Base-by-base conservation (phyloP, 257 asterid species). In the Nicotiana knightiana region DNA sequence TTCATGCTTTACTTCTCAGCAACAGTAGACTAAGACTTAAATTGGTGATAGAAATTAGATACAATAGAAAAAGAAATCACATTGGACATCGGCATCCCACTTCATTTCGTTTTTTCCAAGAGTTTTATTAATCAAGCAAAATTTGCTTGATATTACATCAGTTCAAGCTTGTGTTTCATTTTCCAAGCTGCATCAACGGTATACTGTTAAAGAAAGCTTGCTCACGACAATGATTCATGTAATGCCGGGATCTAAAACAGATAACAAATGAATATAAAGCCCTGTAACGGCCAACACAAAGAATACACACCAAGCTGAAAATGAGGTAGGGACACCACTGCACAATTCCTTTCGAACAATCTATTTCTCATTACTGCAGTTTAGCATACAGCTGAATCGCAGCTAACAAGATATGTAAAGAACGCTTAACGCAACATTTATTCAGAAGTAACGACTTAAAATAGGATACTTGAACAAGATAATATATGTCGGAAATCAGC, bases 291-390 rank as follows among this genome's bases (percentile, higher is more conserved):
- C 43, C 24, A 15, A 75, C 26, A 75, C 46, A 51, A 15, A 24
- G 15, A 24, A 32, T 24, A 32, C 39, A 71, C 18, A 9, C 39
- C 61, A 3, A 12, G 11, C n/a, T 46, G 51, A 18, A 26, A 46
- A 48, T 71, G 3, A 24, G 35, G 58, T 30, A 71, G 9, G 4
- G 79, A 71, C 2, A 24, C 61, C 6, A 73, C 39, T 24, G 79
- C 17, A 51, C 4, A 26, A 51, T 13, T 26, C 5, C 9, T 16
- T 39, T 39, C 13, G 15, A 65, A 62, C 37, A 24, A 21, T 63
- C 46, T 80, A 21, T 54, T 43, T 81, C 54, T 66, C 82, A 79
- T 61, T 62, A 62, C 58, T n/a, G 82, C 73, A 39, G 59, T 79
- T 61, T 5, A 37, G 33, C 59, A 5, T 39, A 39, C 75, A 79